Base-by-base conservation (phyloP, 2,329 filamentous ascomycete genomes). In the Aspergillus pseudonomiae region DNA sequence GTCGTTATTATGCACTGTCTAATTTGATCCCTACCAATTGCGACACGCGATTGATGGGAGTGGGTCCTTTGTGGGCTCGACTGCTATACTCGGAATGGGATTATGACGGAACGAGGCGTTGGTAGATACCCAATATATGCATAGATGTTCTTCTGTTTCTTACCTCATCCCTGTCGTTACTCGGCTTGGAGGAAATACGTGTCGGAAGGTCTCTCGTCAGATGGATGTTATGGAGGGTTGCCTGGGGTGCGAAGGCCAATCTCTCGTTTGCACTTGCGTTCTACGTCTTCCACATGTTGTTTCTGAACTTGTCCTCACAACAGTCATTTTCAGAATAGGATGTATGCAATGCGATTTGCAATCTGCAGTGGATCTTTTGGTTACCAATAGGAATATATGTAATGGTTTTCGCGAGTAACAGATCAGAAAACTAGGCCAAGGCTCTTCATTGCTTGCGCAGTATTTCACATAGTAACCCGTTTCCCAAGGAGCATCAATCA, bases 41-140 rank as follows among this genome's bases (percentile, higher is more conserved):
- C 67, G 63, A 62, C 65, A 63, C 63, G 68, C 58, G 65, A 66
- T 64, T 56, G 50, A 57, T 63, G 65, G 67, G 64, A 68, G 70
- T 70, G 68, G 68, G 67, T n/a, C 65, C 65, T 60, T 63, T 70
- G 63, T 68, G 63, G 64, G 68, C 64, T 69, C 68, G 67, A 68
- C 68, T 69, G 65, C 64, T 73, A 66, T 70, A 65, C 56, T 66
- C 64, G 70, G 71, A 67, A 74, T 67, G 70, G 75, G 75, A 75
- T 74, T 71, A 78, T 72, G 75, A 77, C 65, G 77, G 77, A 75
- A 77, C 73, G 74, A 77, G 76, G 77, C 76, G 75, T 79, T 78
- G 74, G 73, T 76, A 79, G 76, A 79, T 79, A 79, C 77, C 77
- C 77, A 75, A 68, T 73, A 71, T 73, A 70, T 72, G 70, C 72